Base-by-base conservation (phyloP, 106 monocot genomes). In the Cymbidium sinense region DNA sequence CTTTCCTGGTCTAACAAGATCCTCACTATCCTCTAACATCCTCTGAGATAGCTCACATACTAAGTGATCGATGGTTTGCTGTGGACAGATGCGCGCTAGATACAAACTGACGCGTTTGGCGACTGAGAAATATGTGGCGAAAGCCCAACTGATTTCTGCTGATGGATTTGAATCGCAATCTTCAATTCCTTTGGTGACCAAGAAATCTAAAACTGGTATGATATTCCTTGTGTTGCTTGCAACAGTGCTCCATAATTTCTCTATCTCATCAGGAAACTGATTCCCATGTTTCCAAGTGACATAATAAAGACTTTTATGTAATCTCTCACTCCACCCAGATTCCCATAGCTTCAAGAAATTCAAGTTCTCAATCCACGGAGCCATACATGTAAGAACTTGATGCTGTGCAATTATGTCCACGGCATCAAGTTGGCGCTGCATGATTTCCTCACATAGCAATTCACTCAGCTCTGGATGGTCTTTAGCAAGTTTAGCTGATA, bases 231-330 rank as follows among this genome's bases (percentile, higher is more conserved):
- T 87, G 61, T 99, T 99, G 76, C 88, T 91, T 21, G 95, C 99
- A 70, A 99, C 84, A 28, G 99, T 99, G 80, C 99, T 90, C 99
- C 99, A 99, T 2, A 99, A 86, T 74, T 99, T 99, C 81, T 99
- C 99, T 70, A 99, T 89, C 76, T 99, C 99, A 81, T 99, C 99
- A 55, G 99, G 99, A 79, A 99, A 99, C 74, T 99, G 99, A 94
- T 99, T 92, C 10, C 99, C 99, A 70, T 99, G 99, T 52, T 73
- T 84, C 99, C 95, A 92, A 9, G 99, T 99, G 70, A 99, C 99
- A 80, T 99, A 99, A 75, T 99, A 99, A 62, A 99, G 89, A 69
- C 95, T 99, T 80, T 99, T 99, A 51, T 95, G 77, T 12, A 99
- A 79, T 77, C 99, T 87, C 55, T 99, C 92, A 43, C 99, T 95